phyloP scores from a whole-genome alignment of 2,329 filamentous ascomycete species.

The Ophiostoma montium region DNA sequence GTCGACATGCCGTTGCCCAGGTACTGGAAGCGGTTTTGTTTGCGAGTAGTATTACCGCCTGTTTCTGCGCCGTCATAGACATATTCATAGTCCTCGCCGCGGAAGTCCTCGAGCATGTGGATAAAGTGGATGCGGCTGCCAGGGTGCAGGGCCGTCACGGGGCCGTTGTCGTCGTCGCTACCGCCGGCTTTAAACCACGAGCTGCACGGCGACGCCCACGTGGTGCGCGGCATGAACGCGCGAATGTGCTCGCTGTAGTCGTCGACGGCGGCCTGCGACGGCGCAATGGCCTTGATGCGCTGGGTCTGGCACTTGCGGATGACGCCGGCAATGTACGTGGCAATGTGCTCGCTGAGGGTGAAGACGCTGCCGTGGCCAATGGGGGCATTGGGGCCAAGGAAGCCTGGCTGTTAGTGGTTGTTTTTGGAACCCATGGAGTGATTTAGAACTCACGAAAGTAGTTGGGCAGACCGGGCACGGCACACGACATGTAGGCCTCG shows the following conservation, averaged over 20 bases:
- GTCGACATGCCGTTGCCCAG: constrained; percentile 39
- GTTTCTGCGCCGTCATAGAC: constrained; percentile 22
- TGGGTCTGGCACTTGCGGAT: constrained; percentile 37
- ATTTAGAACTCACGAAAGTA: constrained; percentile 29
- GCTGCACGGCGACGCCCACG: constrained; percentile 31
- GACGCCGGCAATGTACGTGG: constrained; percentile 33
- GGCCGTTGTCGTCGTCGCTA: constrained; percentile 26
- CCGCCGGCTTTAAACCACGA: constrained; percentile 36
- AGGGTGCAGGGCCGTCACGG: constrained; percentile 35
- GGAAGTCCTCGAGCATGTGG: constrained; percentile 35
- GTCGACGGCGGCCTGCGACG: constrained; percentile 30
- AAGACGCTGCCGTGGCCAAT: constrained; percentile 37
- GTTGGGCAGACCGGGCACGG: constrained; percentile 37
- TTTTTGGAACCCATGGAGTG: background rate
- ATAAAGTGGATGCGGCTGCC: constrained; percentile 38
- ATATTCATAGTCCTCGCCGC: constrained; percentile 40
- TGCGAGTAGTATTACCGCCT: background rate
- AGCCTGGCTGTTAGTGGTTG: constrained; percentile 12
- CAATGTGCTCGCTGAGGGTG: constrained; percentile 36
- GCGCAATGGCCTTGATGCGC: constrained; percentile 31
- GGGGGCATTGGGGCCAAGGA: constrained; percentile 37
- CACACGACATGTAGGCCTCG: constrained; percentile 39
- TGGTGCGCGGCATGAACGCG: constrained; percentile 38
- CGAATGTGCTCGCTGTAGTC: constrained; percentile 36
- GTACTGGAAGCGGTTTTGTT: constrained; percentile 34